These are phyloP conservation scores for Pythium folliculosum DNA, from an alignment of 352 stramenopile genomes.

Conservation along the genomic window DNA sequence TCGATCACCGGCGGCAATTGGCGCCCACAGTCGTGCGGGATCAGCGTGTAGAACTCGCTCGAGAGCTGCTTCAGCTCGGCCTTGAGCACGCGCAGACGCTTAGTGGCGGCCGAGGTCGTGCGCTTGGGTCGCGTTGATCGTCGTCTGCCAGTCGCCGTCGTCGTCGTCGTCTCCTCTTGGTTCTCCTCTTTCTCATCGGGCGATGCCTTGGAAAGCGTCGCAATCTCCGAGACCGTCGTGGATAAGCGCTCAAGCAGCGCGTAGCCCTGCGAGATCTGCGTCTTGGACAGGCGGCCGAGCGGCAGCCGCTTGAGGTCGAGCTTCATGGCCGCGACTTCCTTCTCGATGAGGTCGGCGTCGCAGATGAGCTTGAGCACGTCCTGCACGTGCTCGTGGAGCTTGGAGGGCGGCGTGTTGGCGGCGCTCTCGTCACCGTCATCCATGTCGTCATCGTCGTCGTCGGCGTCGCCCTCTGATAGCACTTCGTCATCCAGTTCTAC, in stretches of 20 bases:
- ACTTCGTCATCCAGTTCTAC: slow-evolving; percentile 30
- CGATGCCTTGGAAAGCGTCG: slow-evolving; percentile 28
- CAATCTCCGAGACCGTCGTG: slow-evolving; percentile 40
- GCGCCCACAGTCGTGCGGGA: slow-evolving; percentile 70
- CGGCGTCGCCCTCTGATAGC: not conserved
- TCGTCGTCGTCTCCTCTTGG: not conserved
- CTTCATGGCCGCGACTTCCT: slow-evolving; percentile 40
- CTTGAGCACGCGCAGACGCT: slow-evolving; percentile 28
- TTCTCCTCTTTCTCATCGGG: not conserved
- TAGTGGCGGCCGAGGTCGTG: slow-evolving; percentile 22
- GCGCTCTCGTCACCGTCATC: slow-evolving; percentile 1
- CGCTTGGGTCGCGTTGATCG: slow-evolving; percentile 25
- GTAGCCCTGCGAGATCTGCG: slow-evolving; percentile 67
- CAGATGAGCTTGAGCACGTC: slow-evolving; percentile 36
- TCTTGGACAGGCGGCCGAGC: slow-evolving; percentile 44
- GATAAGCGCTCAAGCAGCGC: slow-evolving; percentile 54
- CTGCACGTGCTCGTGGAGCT: slow-evolving; percentile 26
- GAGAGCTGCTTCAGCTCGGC: slow-evolving; percentile 51
- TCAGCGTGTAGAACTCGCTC: slow-evolving; percentile 71
- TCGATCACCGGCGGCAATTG: slow-evolving; percentile 50
- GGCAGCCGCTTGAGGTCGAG: slow-evolving; percentile 38
- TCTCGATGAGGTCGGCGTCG: slow-evolving; percentile 35
- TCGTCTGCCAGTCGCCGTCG: slow-evolving; percentile 16
- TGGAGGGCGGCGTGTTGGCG: slow-evolving; percentile 4
- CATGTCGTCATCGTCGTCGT: slow-evolving; percentile 12